Conservation (phyloP, 2,329 filamentous ascomycete species). For the Graphilbum ipis-grandicollis region DNA sequence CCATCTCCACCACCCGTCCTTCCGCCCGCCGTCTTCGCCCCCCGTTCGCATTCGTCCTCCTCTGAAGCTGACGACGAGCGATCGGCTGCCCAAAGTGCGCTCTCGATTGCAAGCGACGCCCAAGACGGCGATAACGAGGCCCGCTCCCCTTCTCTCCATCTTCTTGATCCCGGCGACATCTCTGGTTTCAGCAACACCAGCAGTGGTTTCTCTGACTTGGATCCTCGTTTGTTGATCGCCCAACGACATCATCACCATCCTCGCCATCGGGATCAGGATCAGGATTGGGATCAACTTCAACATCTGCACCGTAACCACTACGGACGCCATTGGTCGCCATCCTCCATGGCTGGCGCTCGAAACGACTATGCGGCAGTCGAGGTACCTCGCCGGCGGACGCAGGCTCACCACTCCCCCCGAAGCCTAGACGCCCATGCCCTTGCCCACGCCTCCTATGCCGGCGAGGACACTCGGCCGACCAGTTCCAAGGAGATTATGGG, state of each 20-base stretch:
- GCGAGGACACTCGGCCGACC: constrained; percentile 78
- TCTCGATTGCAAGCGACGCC: constrained; percentile 1
- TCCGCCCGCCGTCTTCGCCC: constrained; percentile 25
- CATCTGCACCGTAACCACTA: no score
- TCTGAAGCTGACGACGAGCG: constrained; percentile 56
- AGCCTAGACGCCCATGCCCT: not conserved
- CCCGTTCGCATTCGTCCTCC: constrained; percentile 41
- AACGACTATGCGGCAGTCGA: not conserved
- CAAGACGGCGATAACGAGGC: no score
- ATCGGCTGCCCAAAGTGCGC: constrained; percentile 22
- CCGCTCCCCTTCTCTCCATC: no score
- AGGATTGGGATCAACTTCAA: no score
- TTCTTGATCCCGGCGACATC: not conserved
- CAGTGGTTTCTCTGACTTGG: not conserved
- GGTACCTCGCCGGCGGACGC: not conserved
- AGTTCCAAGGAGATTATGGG: constrained; percentile 74
- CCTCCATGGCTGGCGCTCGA: not conserved
- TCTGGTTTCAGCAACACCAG: not conserved
- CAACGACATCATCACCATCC: no score
- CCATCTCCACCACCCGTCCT: not conserved
- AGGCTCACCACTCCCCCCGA: not conserved
- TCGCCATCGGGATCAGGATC: no score
- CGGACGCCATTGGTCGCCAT: not conserved
- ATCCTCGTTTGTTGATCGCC: no score
- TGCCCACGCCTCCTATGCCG: constrained; percentile 34